Base-by-base conservation (phyloP, 805 yeast species). In the Suhomyces sp. region DNA sequence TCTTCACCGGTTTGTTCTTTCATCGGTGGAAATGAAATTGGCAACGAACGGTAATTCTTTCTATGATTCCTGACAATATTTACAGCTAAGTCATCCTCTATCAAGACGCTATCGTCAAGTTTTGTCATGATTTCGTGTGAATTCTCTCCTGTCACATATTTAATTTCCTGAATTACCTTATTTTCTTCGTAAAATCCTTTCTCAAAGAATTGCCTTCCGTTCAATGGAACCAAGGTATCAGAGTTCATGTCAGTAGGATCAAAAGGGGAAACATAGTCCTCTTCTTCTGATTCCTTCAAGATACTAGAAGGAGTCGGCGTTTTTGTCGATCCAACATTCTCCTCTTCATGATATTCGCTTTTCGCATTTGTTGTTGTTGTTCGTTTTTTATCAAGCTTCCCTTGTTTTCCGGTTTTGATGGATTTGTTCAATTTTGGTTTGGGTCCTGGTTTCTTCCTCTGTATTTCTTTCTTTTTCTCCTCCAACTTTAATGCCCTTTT, bases 1-100 rank as follows among this genome's bases (percentile, higher is more conserved):
- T 35, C 19, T 15, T 43, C 43, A 1, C 30, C 33, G n/a, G 46
- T 33, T 6, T 40, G 44, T 4, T 21, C 15, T 10, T 31, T 12
- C 19, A 64, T 39, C 4, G 67, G 57, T 2, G 74, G 74, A 32
- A 68, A 68, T 1, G 65, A 43, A 4, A 51, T 47, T 1, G 69
- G 68, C 19, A 68, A 31, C 17, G 61, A 52, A 11, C 52, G 52
- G 48, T 68, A 68, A 23, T 54, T 46, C 22, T 57, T 62, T 11
- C 38, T 35, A 33, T 61, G 56, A 5, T 45, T 47, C 3, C 44
- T 32, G n/a, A 68, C 47, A 5, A 68, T 53, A 24, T 51, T 52
- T 4, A 55, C 55, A 2, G 64, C 69, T 19, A 59, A 46, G 3
- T 51, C 42, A 35, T 68, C 69, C 13, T 53, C 50, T 23, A 46